phyloP scores from a whole-genome alignment of 306 rosid species.

The Abrus pulchellus region DNA sequence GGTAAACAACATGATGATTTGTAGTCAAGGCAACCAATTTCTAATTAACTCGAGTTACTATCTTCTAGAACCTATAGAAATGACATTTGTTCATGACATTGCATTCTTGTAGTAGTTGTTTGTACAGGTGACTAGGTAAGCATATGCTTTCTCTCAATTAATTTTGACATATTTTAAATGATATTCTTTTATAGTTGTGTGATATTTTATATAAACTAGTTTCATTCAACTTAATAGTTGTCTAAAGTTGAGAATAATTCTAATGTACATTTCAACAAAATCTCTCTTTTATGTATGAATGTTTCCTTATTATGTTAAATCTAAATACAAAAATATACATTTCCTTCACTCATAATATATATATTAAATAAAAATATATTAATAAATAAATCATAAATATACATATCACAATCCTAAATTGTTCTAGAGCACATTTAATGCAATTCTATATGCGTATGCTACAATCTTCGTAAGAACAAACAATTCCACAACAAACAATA shows the following conservation, averaged over 20 bases:
- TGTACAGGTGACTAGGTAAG: constrained; percentile 55
- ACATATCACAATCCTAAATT: too few species aligned
- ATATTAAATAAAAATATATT: too few species aligned
- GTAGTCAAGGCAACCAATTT: constrained; percentile 53
- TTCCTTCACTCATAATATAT: too few species aligned
- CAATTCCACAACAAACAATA: too few species aligned
- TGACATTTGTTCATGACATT: constrained; percentile 42
- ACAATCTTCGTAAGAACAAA: too few species aligned
- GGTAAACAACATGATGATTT: constrained; percentile 39
- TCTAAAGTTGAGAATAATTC: not conserved
- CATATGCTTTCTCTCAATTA: not conserved
- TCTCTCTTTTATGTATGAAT: too few species aligned
- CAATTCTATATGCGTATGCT: too few species aligned
- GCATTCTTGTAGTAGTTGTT: constrained; percentile 47
- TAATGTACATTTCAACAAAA: not conserved
- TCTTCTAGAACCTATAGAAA: constrained; percentile 47
- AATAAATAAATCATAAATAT: too few species aligned
- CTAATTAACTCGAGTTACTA: constrained; percentile 45
- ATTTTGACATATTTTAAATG: not conserved
- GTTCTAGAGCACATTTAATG: too few species aligned
- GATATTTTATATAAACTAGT: constrained; percentile 14
- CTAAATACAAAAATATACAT: too few species aligned
- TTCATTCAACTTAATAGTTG: constrained; percentile 7
- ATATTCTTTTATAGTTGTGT: not conserved
- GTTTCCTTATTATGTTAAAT: too few species aligned